Percentiles rank a stretch among this genome's conserved stretches.
Conservation (phyloP, 257 asterid species). For the Solanum sejunctum region DNA sequence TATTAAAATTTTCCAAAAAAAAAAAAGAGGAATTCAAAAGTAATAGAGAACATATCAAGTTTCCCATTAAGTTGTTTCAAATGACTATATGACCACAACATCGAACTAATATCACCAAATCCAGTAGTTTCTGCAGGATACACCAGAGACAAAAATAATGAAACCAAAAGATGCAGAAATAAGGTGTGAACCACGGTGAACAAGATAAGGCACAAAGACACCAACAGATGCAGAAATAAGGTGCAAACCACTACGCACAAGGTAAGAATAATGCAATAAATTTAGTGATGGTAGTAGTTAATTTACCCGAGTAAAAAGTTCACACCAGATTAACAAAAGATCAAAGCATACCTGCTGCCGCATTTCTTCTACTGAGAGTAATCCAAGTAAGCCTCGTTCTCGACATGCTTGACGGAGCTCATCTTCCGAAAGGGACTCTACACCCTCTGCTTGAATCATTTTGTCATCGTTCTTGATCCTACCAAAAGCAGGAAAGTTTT, state of each 20-base stretch:
- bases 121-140: not conserved
- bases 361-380: constrained; percentile 81
- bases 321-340: not conserved
- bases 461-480: constrained; percentile 79
- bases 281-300: not conserved
- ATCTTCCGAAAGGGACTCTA: constrained; percentile 84
- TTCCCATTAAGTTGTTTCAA: not conserved
- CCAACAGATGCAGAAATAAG: not conserved
- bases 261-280: not conserved
- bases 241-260: not conserved
- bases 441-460: constrained; percentile 84
- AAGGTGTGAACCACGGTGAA: not conserved
- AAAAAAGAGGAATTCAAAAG: not conserved
- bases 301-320: not conserved
- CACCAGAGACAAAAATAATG: not conserved
- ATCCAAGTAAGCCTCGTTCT: constrained; percentile 86
- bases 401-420: constrained; percentile 92
- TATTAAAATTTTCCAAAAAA: not conserved
- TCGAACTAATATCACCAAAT: not conserved
- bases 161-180: not conserved
- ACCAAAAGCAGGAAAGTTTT: constrained; percentile 2
- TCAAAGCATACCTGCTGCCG: constrained; percentile 58
- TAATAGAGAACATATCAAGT: not conserved
- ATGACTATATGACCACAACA: not conserved
- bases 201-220: not conserved